These are phyloP conservation scores for Heimioporus sp. DNA, from an alignment of 768 basidiomycete genomes.

Conservation along the genomic window DNA sequence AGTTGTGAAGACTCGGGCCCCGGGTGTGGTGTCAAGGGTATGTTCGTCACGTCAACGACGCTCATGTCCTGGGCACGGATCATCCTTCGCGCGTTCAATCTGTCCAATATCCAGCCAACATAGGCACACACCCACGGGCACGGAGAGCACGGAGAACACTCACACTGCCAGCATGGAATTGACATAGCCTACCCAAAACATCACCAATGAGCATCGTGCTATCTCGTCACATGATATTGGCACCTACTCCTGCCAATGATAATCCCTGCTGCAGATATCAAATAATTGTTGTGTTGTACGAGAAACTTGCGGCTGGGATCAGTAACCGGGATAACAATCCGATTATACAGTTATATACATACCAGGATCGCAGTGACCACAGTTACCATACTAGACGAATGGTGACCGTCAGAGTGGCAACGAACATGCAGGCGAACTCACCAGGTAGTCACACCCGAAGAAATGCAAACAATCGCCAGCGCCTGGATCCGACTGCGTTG, in stretches of 20 bases:
- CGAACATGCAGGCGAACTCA: not conserved
- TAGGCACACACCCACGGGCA: not conserved
- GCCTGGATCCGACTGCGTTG: conserved; percentile 4
- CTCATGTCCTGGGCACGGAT: conserved; percentile 3
- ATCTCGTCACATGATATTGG: not conserved
- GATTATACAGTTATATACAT: not conserved
- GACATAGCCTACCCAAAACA: conserved; percentile 6
- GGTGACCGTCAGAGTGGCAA: not conserved
- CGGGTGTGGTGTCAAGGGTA: not conserved
- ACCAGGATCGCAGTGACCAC: conserved; percentile 2
- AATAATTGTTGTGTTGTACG: not conserved
- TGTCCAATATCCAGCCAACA: not conserved
- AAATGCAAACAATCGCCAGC: conserved; percentile 11
- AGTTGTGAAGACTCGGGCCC: too few relatives aligned
- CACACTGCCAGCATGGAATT: conserved; percentile 16
- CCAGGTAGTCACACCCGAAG: conserved; percentile 15
- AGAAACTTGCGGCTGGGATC: conserved; percentile 1
- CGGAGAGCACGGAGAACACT: not conserved
- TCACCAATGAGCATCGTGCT: too few relatives aligned
- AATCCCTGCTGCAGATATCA: not conserved
- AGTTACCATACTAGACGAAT: not conserved
- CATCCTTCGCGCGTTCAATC: conserved; percentile 9
- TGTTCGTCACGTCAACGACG: not conserved
- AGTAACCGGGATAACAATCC: not conserved
- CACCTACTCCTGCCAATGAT: conserved; percentile 4